These are phyloP conservation scores for Capsicum pubescens DNA, from an alignment of 257 asterid species.

Conservation along the genomic window DNA sequence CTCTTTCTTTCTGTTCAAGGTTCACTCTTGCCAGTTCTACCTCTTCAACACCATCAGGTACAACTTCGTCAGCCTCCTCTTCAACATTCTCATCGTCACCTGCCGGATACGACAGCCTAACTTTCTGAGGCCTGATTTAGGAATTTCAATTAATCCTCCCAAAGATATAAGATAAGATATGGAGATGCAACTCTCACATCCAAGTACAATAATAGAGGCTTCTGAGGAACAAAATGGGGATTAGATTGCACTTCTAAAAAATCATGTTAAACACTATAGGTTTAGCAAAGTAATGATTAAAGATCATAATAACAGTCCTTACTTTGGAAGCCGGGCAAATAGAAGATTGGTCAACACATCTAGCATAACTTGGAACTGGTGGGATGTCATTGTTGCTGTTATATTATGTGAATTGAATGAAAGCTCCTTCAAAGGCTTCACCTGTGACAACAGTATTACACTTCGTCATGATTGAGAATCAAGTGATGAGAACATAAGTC, in stretches of 20 bases:
- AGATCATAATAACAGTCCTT: conserved; percentile 41
- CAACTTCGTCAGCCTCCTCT: conserved; percentile 99
- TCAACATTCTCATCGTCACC: conserved; percentile 95
- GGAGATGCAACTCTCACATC: conserved; percentile 27
- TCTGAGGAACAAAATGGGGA: not conserved
- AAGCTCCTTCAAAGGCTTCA: conserved; percentile 99
- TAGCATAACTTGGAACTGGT: conserved; percentile 99
- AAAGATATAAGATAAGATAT: conserved; percentile 27
- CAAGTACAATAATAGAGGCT: conserved; percentile 24
- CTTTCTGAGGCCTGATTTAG: conserved; percentile 86
- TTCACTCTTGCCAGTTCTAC: conserved; percentile 91
- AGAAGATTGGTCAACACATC: conserved; percentile 99
- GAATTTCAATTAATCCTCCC: conserved; percentile 34
- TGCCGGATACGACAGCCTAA: conserved; percentile 67
- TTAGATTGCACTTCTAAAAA: not conserved
- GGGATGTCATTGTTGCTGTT: conserved; percentile 98
- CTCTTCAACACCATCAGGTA: conserved; percentile 99
- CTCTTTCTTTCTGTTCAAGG: conserved; percentile 85
- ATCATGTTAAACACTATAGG: not conserved
- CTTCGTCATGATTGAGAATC: conserved; percentile 23
- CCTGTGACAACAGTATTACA: conserved; percentile 56
- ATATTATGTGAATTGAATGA: conserved; percentile 86
- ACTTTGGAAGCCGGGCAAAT: conserved; percentile 98
- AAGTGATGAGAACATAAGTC: not conserved
- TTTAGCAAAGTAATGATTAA: conserved; percentile 9